Base-by-base conservation (phyloP, 768 basidiomycete genomes). In the Exidia glandulosa region DNA sequence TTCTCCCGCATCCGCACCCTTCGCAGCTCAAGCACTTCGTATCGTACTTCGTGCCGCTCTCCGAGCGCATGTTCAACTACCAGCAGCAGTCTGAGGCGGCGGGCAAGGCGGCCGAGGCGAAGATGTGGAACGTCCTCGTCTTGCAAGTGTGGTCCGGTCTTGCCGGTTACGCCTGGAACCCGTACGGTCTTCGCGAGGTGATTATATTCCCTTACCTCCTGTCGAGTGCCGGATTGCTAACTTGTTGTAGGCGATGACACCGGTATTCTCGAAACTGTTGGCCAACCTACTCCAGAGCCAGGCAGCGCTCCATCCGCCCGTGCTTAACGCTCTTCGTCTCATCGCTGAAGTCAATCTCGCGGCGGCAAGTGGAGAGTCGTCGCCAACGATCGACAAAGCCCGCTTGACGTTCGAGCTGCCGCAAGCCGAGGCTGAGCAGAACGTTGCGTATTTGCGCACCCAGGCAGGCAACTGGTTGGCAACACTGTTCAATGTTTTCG, bases 401-500 rank as follows among this genome's bases (percentile, higher is more conserved):
- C n/a, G 52, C 27, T 23, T 64, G 61, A 16, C 68, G 70, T 57
- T 52, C 61, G 10, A 74, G 90, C 47, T 54, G 4, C 78, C 86
- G 10, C 74, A 76, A 16, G 77, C 78, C 41, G 80, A 84, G 66
- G 92, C 89, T 2, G 66, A 73, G 32, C 75, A 75, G 50, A 94
- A 94, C 65, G 63, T 97, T 30, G 75, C 70, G 1, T 88, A 88
- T 71, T 76, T 98, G 59, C 82, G 80, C 45, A 78, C 77, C 0
- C 88, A 97, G 68, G 86, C 81, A 0, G 89, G 93, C 69, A 96
- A 92, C 67, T 94, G 96, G 88, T 81, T 98, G 33, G 86, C 92
- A 1, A 93, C 98, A 3, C 77, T 96, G 50, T 94, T 98, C 77
- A 99, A 99, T 69, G 87, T 99, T n/a, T 98, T 95, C 72, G 82